A percentile compares a stretch with the other conserved stretches of the same genome.
These are phyloP conservation scores for Syzygium malaccense DNA, from an alignment of 441 rosid genomes.

Conservation along the genomic window DNA sequence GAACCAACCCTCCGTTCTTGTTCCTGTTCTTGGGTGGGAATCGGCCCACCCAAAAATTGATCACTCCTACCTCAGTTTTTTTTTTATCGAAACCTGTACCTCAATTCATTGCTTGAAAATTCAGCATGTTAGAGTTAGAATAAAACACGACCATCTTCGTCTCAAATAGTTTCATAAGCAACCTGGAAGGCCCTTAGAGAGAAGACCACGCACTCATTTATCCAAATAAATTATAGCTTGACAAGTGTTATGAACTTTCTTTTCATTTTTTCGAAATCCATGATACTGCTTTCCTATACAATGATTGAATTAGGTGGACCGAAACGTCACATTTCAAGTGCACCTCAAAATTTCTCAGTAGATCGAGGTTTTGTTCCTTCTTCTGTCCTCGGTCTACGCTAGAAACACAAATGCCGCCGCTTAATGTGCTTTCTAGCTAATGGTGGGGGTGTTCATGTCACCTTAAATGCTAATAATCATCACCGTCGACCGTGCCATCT, in stretches of 20 bases:
- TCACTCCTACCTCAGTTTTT: no score
- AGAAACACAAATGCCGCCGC: background rate
- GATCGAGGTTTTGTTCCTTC: background rate
- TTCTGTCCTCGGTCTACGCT: no score
- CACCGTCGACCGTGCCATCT: fast-evolving
- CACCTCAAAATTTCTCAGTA: background rate
- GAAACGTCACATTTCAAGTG: background rate
- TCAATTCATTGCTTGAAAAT: background rate
- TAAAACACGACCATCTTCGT: background rate
- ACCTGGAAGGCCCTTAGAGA: background rate
- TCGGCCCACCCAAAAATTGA: no score
- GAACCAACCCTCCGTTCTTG: no score
- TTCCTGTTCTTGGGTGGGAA: no score
- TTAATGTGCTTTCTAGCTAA: background rate
- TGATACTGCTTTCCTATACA: background rate
- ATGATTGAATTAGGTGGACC: fast-evolving
- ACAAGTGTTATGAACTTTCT: background rate
- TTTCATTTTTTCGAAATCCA: no score
- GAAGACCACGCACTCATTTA: background rate
- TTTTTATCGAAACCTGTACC: no score
- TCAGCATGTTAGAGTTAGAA: background rate
- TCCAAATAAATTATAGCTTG: background rate
- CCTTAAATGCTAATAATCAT: background rate
- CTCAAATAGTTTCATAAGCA: background rate
- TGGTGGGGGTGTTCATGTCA: background rate